Percentiles rank a stretch among this genome's conserved stretches.
Evolutionary conservation across 371 early-diverging fungal genomes (phyloP).

Genomic region (Haplosporangium sp.): DNA sequence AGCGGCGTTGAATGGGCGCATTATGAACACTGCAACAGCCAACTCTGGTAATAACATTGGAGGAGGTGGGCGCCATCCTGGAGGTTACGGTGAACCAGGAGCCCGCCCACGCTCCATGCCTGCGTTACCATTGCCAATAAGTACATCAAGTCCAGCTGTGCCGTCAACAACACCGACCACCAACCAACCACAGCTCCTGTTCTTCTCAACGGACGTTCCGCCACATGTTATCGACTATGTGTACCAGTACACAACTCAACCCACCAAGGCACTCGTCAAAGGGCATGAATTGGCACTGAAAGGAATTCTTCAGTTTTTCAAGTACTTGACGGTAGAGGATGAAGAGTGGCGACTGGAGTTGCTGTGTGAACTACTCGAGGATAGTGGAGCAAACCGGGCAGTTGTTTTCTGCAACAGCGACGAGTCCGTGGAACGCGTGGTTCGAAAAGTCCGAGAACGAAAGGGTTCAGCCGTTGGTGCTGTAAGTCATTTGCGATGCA

Average conservation of each 20-base stretch:
- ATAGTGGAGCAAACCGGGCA: conserved; percentile 43
- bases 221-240: conserved; percentile 49
- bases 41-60: background rate
- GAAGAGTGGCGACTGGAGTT: conserved; percentile 46
- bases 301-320: conserved; percentile 51
- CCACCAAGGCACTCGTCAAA: conserved; percentile 49
- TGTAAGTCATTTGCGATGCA: conserved; percentile 15
- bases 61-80: conserved; percentile 10
- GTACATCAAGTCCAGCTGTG: background rate
- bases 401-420: conserved; percentile 48
- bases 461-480: conserved; percentile 37
- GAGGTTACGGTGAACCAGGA: conserved; percentile 13
- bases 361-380: conserved; percentile 40
- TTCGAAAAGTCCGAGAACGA: conserved; percentile 40
- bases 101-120: conserved; percentile 33
- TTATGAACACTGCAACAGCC: conserved; percentile 7
- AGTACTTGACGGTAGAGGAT: conserved; percentile 49
- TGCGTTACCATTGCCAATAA: background rate
- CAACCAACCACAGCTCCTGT: conserved; percentile 39
- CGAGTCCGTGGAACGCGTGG: conserved; percentile 31
- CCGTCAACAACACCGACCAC: background rate
- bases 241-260: conserved; percentile 44
- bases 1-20: conserved; percentile 41
- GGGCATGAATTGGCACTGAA: conserved; percentile 52
- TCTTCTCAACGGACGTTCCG: conserved; percentile 47